Evolutionary conservation across 1,139 yeast species (phyloP), one percentile per base, ranked within the genome.

Genomic region (Nematodospora anomalae): DNA sequence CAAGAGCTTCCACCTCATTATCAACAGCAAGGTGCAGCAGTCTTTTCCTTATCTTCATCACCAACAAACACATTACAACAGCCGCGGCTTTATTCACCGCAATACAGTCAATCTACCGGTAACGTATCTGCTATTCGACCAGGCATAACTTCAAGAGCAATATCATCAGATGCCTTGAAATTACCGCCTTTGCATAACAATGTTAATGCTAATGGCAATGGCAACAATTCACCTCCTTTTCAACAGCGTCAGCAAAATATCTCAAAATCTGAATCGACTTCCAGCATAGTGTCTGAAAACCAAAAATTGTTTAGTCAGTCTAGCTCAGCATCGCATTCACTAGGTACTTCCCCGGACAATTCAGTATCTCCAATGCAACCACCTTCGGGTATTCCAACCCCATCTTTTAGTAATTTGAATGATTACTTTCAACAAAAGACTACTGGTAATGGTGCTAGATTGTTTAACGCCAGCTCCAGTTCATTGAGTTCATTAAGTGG

Each of bases 281-380:
- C 46, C 11, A 44, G 43, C 36, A 35, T 45, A 24, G 27, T 33
- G 11, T 41, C 46, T 5, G 40, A 33, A 28, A 33, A 33, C 26
- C 40, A 40, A 36, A 51, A 56, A 6, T 46, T 58, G 6, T 52
- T 52, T 28, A 46, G 50, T 42, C 53, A 51, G 18, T 30, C 55
- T 16, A 43, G 36, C 47, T 56, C 50, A 34, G 52, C 46, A 44
- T 37, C 47, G 32, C 63, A 55, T 26, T 58, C 66, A 2, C 50
- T 66, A 16, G 57, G 65, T 38, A 64, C 71, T 2, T 57, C 66
- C 3, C 71, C 71, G 4, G 70, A 63, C 16, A 38, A 41, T 3
- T 25, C 38, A 9, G 25, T 16, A 9, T 30, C 42, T 3, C 15
- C 30, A 4, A 33, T 33, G 35, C 44, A 36, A 4, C 40, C 46